Conservation (phyloP, 2,329 filamentous ascomycete species). For the Sporothrix mexicana region DNA sequence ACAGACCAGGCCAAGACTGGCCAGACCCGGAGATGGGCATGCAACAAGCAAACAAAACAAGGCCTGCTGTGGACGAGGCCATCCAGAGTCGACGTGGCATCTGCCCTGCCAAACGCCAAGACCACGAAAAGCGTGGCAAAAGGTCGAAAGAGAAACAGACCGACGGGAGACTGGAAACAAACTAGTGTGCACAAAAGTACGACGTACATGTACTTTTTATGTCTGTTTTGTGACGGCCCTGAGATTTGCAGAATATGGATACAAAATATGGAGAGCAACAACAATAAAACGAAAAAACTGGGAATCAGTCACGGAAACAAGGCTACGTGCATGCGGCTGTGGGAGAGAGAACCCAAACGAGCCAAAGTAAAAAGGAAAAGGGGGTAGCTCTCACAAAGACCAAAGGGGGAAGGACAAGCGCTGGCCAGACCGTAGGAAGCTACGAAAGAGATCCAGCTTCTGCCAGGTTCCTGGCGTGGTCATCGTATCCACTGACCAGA, state of each 20-base stretch:
- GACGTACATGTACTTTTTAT: too few species aligned
- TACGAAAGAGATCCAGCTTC: background rate
- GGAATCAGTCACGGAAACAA: background rate
- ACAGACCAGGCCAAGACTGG: background rate
- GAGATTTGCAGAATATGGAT: background rate
- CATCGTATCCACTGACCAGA: conserved; percentile 14
- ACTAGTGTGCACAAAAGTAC: conserved; percentile 12
- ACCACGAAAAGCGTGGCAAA: background rate
- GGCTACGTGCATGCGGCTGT: background rate
- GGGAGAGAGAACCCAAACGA: conserved; percentile 4
- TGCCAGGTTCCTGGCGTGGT: background rate
- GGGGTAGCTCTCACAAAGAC: background rate
- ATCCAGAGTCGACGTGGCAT: conserved; percentile 1
- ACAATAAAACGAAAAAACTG: background rate
- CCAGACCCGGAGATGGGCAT: background rate
- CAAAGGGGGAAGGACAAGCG: conserved; percentile 3
- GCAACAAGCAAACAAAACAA: background rate
- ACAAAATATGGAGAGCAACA: too few species aligned
- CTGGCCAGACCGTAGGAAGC: background rate
- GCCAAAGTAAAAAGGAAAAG: too few species aligned
- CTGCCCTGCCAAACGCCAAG: background rate
- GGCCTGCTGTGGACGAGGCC: background rate
- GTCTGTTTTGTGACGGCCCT: background rate
- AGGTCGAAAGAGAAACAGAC: background rate
- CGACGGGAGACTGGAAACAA: conserved; percentile 5